Base-by-base conservation (phyloP, 2,329 filamentous ascomycete species). In the Arthroderma sp. region DNA sequence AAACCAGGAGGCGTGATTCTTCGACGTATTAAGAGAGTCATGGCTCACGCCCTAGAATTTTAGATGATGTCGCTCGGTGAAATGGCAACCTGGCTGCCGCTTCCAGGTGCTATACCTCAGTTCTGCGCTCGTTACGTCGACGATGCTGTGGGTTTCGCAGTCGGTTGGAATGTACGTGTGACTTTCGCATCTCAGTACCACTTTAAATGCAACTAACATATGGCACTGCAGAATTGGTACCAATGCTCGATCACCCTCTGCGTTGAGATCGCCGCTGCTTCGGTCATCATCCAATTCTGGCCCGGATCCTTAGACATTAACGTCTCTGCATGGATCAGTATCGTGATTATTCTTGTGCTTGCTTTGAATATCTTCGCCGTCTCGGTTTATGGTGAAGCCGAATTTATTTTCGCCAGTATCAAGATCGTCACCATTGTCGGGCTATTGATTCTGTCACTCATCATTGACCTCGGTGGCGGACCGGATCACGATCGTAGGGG, bases 271-370 rank as follows among this genome's bases (percentile, higher is more conserved):
- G 73, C 74, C 0, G 78, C 78, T 7, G 74, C 77, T 11, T 72
- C 74, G 37, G 74, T 81, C 1, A 62, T 82, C 22, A 77, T 81
- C 48, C 64, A 77, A 52, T 80, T 73, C 53, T 82, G 78, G 78
- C 57, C 60, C 2, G 66, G 67, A 3, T 49, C 59, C 36, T 34
- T 47, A 10, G 49, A 55, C 29, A 61, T 64, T 50, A 63, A 63
- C 43, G 57, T 59, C 38, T 51, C 50, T 47, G 62, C 61, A 32
- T 68, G 63, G 64, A 61, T 67, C 38, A 72, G 72, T 3, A 68
- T 75, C 45, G 57, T 75, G 32, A 73, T 82, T 47, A 60, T 75
- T 30, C 64, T 81, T 31, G 71, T 83, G 36, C 59, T 81, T 47
- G 74, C 75, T 43, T 65, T 83, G 47, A 75, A 78, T 52, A 68